Conservation (phyloP, 495 filamentous ascomycete genomes). For the Talaromyces wortmannii region DNA sequence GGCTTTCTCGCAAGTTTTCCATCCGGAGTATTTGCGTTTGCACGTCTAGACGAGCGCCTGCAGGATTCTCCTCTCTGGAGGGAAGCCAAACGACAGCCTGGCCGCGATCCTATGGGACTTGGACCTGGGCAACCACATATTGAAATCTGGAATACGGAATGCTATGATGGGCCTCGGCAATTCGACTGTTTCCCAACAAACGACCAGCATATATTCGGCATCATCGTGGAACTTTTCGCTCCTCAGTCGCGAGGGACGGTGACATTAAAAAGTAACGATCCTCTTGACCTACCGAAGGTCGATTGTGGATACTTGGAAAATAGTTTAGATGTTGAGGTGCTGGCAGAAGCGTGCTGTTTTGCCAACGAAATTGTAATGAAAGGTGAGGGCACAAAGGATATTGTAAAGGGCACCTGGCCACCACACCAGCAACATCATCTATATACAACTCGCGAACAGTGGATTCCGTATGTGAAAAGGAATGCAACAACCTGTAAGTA, state of each 20-base stretch:
- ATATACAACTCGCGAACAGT: conserved; percentile 39
- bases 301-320: conserved; percentile 44
- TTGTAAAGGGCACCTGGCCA: conserved; percentile 50
- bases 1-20: conserved; percentile 46
- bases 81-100: conserved; percentile 28
- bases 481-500: conserved; percentile 47
- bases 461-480: conserved; percentile 39
- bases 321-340: conserved; percentile 37
- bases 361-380: conserved; percentile 49
- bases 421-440: conserved; percentile 34
- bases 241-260: conserved; percentile 35
- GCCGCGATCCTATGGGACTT: conserved; percentile 48
- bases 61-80: conserved; percentile 35
- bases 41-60: conserved; percentile 43
- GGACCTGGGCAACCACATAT: conserved; percentile 40
- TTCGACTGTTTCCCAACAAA: conserved; percentile 36
- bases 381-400: conserved; percentile 45
- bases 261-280: conserved; percentile 23
- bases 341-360: conserved; percentile 42
- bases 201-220: conserved; percentile 33
- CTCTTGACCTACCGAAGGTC: conserved; percentile 33
- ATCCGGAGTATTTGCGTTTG: conserved; percentile 47
- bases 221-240: conserved; percentile 33
- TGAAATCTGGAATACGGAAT: conserved; percentile 46
- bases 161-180: conserved; percentile 46